Evolutionary conservation across 305 asterid genomes (phyloP), one percentile per base, ranked within the genome.

Genomic region (Rubia peregrina): DNA sequence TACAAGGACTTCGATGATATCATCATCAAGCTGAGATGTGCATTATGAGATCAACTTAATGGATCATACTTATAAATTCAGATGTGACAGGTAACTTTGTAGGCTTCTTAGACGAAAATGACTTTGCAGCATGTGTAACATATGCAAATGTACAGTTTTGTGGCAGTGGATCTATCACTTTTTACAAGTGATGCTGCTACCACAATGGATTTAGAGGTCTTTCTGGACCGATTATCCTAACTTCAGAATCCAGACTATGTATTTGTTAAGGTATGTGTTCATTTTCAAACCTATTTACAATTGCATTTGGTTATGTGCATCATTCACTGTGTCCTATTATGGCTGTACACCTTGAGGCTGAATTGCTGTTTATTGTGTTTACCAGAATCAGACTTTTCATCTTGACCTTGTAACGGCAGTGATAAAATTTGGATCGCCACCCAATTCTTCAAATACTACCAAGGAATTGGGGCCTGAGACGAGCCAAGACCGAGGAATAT

Each of bases 401-500:
- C 81, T 82, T 57, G 76, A 79, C 79, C 95, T 84, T 78, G 46
- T 81, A 40, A 80, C 96, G 68, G 91, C 68, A 44, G 88, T 80
- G 49, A 94, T 87, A 73, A 84, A 81, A 22, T 78, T 82, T 17
- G 96, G 89, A 78, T 94, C 84, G 14, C 99, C 99, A 14, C 98
- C 98, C 85, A 78, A 80, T 86, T 91, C 99, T 80, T 94, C 99
- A 12, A 94, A 87, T 65, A 91, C 92, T 13, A 94, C 96, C 75
- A 91, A 71, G 77, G 84, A 70, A 62, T 94, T 94, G 66, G 88
- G 92, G 10, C 87, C 85, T 3, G 95, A 78, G 42, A 85, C 85
- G 76, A 94, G 65, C 99, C 98, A 94, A 2, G 99, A 88, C 22
- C 95, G 89, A 0, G 98, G 99, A 69, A 94, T 71, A 61, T 91